Evolutionary conservation across 441 rosid species (phyloP), one percentile per base, ranked within the genome.

Genomic region (Daphne laureola): DNA sequence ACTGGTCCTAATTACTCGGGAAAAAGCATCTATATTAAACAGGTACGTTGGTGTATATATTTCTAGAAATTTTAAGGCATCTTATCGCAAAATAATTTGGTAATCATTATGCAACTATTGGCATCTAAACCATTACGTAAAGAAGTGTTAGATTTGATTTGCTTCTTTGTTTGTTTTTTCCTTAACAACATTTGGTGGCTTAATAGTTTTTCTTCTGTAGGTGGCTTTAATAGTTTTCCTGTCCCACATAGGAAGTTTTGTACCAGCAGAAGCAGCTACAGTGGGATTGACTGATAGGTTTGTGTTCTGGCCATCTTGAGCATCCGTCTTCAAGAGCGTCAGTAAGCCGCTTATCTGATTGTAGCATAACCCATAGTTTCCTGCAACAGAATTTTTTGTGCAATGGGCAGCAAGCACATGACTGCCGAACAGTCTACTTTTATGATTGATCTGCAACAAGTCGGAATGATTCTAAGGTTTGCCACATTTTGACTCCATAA

Each of bases 1-100:
- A 89, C 97, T 14, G 98, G 98, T 67, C 98, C 98, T 53, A 93
- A 89, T 74, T 93, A 83, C 77, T 89, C 97, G 14, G 98, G 98
- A 73, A 93, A 93, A 76, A 93, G 98, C 62, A 87, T 93, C 67
- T 93, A 89, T 66, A 71, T 87, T 67, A 93, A 93, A 68, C 98
- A 93, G 97, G 98, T 84, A 8, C 50, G 70, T 53, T 18, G 53
- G 42, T 57, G 11, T 31, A 59, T 62, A 53, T 27, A 15, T 55
- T 16, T 44, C 31, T 51, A 60, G 43, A 16, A 14, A 36, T 23
- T 6, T 11, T 31, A 31, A 31, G 45, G 25, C 41, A 36, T 50
- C 16, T 41, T 23, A 26, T 25, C 12, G 12, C 38, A 31, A 2
- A 31, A 31, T 7, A 31, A 31, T 5, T 31, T 31, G 38, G 8